Evolutionary conservation across 2,329 filamentous ascomycete species (phyloP).

Genomic region (Aspergillus sp.): DNA sequence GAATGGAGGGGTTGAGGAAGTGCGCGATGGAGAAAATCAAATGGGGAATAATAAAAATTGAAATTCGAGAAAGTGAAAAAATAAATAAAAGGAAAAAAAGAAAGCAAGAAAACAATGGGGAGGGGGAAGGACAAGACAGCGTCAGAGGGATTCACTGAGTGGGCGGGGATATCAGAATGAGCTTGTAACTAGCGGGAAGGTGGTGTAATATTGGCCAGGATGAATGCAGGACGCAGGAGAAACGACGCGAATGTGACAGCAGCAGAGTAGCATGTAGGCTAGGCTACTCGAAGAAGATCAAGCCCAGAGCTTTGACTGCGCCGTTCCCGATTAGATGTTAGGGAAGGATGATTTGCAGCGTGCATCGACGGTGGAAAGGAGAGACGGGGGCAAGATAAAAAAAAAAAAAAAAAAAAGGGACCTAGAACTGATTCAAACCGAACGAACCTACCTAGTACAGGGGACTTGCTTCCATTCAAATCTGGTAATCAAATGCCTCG

Average conservation of each 20-base stretch:
- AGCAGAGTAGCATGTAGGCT: conserved; percentile 16
- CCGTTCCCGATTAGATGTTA: conserved; percentile 14
- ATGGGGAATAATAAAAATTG: conserved; percentile 13
- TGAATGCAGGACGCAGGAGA: conserved; percentile 36
- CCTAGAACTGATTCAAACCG: conserved; percentile 1
- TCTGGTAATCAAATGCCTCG: background rate
- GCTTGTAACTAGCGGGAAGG: conserved; percentile 38
- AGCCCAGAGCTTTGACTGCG: conserved; percentile 5
- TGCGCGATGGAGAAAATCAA: conserved; percentile 13
- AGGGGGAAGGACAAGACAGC: conserved; percentile 14
- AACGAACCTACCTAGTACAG: conserved; percentile 3
- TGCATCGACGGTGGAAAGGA: conserved; percentile 16
- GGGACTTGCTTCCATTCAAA: background rate
- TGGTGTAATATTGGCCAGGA: conserved; percentile 41
- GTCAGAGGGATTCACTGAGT: conserved; percentile 19
- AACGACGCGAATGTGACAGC: conserved; percentile 24
- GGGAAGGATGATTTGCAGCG: conserved; percentile 23
- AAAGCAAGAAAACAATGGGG: conserved; percentile 16
- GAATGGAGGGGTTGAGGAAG: conserved; percentile 12
- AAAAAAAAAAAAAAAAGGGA: conserved; percentile 5
- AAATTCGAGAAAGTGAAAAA: conserved; percentile 12
- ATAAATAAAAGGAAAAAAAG: conserved; percentile 13
- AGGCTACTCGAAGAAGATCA: conserved; percentile 14
- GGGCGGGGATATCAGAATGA: conserved; percentile 31
- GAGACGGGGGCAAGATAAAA: conserved; percentile 5